phyloP scores from a whole-genome alignment of 2,329 filamentous ascomycete genomes.

The Fusarium sp. region DNA sequence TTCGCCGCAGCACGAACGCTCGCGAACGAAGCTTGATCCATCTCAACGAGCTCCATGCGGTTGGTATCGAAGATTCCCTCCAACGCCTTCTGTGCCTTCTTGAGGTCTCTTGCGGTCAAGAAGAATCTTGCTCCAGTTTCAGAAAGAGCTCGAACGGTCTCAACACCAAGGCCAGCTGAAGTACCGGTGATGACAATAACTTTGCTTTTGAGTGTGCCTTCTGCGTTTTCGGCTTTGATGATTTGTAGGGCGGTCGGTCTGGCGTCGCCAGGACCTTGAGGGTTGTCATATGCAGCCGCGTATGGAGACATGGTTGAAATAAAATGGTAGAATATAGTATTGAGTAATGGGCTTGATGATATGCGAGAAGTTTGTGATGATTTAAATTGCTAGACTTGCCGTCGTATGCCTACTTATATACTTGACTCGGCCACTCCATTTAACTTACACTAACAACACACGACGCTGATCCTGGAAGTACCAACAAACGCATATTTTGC shows the following conservation, averaged over 20 bases:
- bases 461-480: too few relatives aligned
- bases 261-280: slow-evolving; percentile 53
- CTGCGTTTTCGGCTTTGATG: slow-evolving; percentile 52
- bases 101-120: slow-evolving; percentile 43
- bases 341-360: not conserved
- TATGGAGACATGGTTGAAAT: slow-evolving; percentile 21
- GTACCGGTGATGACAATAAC: slow-evolving; percentile 59
- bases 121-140: slow-evolving; percentile 51
- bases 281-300: slow-evolving; percentile 23
- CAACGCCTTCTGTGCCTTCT: slow-evolving; percentile 41
- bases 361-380: not conserved
- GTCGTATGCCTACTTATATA: not conserved
- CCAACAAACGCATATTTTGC: not conserved
- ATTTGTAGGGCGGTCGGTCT: slow-evolving; percentile 58
- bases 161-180: slow-evolving; percentile 59
- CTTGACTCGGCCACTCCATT: not conserved
- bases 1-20: slow-evolving; percentile 44
- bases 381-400: too few relatives aligned
- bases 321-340: not conserved
- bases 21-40: slow-evolving; percentile 46
- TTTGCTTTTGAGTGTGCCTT: slow-evolving; percentile 52
- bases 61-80: slow-evolving; percentile 26
- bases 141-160: slow-evolving; percentile 59
- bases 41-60: slow-evolving; percentile 37
- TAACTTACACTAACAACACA: too few relatives aligned